These are phyloP conservation scores for Scedosporium minutisporum DNA, from an alignment of 2,329 filamentous ascomycete genomes.

Conservation along the genomic window DNA sequence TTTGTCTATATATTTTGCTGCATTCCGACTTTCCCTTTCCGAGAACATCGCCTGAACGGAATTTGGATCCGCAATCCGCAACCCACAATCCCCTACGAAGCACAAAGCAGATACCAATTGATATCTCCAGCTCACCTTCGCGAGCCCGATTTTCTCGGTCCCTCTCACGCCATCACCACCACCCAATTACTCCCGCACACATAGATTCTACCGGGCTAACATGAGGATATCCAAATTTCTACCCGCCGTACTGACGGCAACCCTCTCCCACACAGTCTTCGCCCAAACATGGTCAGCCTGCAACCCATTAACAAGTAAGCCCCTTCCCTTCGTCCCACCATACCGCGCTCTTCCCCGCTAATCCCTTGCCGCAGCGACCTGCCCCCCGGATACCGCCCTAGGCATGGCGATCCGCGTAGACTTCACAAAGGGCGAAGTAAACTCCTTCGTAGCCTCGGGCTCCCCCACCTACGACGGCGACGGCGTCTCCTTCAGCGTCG, in stretches of 20 bases:
- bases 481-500: constrained; percentile 74
- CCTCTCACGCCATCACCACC: too few relatives aligned
- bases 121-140: too few relatives aligned
- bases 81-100: too few relatives aligned
- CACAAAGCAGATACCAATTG: too few relatives aligned
- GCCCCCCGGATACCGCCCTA: constrained; percentile 68
- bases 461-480: constrained; percentile 60
- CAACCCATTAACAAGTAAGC: constrained; percentile 28
- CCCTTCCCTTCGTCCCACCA: background rate
- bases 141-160: too few relatives aligned
- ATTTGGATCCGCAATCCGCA: too few relatives aligned
- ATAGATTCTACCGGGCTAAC: background rate
- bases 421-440: constrained; percentile 68
- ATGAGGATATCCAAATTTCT: background rate
- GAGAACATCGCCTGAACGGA: background rate
- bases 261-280: constrained; percentile 16
- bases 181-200: background rate
- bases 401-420: constrained; percentile 76
- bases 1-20: background rate
- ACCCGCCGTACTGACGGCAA: constrained; percentile 13
- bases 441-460: constrained; percentile 66
- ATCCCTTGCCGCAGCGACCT: constrained; percentile 35
- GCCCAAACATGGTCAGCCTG: constrained; percentile 32
- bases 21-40: background rate
- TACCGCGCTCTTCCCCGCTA: constrained; percentile 3